phyloP scores from a whole-genome alignment of 164 flowering plant genomes.

The Magnolia officinalis region DNA sequence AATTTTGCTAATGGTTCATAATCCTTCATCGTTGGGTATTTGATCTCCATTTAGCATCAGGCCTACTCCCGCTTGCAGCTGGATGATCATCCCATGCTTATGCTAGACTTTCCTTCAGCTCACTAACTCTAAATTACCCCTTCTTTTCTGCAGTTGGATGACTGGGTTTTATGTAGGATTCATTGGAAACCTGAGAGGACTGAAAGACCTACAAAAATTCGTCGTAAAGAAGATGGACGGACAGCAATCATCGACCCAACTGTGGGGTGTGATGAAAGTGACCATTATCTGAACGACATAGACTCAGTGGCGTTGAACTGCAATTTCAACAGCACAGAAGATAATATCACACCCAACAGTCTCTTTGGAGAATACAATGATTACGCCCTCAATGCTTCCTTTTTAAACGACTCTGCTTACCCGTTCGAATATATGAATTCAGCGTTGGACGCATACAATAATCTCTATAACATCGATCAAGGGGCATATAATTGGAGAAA shows the following conservation, averaged over 20 bases:
- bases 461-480: background rate
- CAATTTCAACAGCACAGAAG: background rate
- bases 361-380: background rate
- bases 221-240: background rate
- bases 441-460: background rate
- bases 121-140: background rate
- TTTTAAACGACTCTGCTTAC: too few species aligned
- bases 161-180: conserved; percentile 9
- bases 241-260: background rate
- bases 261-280: background rate
- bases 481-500: background rate
- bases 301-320: background rate
- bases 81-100: background rate
- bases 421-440: too few species aligned
- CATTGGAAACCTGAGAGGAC: background rate
- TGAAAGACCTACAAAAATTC: background rate
- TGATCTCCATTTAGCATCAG: too few species aligned
- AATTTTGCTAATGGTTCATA: too few species aligned
- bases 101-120: background rate
- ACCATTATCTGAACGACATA: background rate
- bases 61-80: too few species aligned
- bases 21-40: too few species aligned
- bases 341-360: background rate
- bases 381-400: background rate
- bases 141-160: conserved; percentile 4